These are phyloP conservation scores for Fusarium longipes DNA, from an alignment of 2,329 filamentous ascomycete species.

Conservation along the genomic window DNA sequence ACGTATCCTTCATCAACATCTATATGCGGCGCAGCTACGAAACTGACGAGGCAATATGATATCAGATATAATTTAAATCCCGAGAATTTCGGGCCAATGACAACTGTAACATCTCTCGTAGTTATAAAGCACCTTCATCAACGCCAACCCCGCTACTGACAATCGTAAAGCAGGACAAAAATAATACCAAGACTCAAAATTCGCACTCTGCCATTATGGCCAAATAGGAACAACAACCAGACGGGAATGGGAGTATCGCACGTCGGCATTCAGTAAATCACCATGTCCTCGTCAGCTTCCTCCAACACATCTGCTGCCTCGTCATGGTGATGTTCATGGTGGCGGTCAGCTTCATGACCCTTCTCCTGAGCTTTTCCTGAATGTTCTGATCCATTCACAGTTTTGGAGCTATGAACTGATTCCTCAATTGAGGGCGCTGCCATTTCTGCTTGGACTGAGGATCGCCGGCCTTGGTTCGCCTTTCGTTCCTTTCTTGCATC, in stretches of 20 bases:
- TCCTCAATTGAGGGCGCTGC: constrained; percentile 22
- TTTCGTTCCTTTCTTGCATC: constrained; percentile 59
- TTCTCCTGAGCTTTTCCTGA: constrained; percentile 19
- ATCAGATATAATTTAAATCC: constrained; percentile 23
- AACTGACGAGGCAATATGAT: constrained; percentile 6
- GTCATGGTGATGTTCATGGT: constrained; percentile 63
- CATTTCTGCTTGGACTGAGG: constrained; percentile 23
- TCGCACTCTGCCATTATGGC: neutral
- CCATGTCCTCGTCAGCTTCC: constrained; percentile 88
- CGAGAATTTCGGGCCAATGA: neutral
- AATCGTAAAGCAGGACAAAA: neutral
- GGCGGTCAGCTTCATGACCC: constrained; percentile 7
- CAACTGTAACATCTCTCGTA: constrained; percentile 1
- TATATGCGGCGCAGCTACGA: neutral
- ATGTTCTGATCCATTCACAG: constrained; percentile 14
- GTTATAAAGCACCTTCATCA: constrained; percentile 11
- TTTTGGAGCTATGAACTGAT: constrained; percentile 12
- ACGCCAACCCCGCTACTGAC: neutral
- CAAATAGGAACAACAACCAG: neutral
- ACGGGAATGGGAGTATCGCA: neutral
- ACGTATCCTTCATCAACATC: neutral
- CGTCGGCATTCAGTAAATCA: constrained; percentile 77
- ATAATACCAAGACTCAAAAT: neutral
- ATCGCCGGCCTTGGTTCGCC: constrained; percentile 14
- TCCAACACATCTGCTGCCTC: constrained; percentile 82